Conservation (phyloP, 2,329 filamentous ascomycete genomes). For the Gliomastix tumulicola region DNA sequence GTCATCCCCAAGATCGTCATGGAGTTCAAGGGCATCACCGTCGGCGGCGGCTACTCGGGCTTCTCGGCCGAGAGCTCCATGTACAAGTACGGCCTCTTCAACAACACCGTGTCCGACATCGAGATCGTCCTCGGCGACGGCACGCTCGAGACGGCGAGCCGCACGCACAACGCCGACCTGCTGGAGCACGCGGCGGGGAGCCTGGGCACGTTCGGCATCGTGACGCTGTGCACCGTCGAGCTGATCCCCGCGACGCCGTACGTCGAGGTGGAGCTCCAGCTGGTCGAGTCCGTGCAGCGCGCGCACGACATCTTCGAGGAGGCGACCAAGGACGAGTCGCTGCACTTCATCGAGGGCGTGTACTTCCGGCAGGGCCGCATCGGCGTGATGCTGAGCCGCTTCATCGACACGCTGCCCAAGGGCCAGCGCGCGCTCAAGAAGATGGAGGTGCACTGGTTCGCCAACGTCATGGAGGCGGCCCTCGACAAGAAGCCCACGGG, state of each 20-base stretch:
- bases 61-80: conserved; percentile 49
- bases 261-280: conserved; percentile 41
- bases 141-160: conserved; percentile 37
- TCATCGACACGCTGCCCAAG: conserved; percentile 31
- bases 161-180: conserved; percentile 37
- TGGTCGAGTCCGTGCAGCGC: conserved; percentile 19
- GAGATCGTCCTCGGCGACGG: conserved; percentile 50
- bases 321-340: conserved; percentile 12
- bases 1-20: conserved; percentile 50
- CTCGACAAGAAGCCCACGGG: conserved; percentile 14
- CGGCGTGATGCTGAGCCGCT: conserved; percentile 41
- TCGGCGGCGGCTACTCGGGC: conserved; percentile 49
- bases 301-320: conserved; percentile 28
- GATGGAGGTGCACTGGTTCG: conserved; percentile 21
- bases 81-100: conserved; percentile 51
- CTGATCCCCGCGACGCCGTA: conserved; percentile 38
- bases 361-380: conserved; percentile 38
- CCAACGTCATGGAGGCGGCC: conserved; percentile 16
- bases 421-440: conserved; percentile 32
- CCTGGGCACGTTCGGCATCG: conserved; percentile 49
- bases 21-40: conserved; percentile 54
- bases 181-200: conserved; percentile 46
- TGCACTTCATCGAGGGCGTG: conserved; percentile 53
- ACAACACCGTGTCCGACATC: conserved; percentile 40
- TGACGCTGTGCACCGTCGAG: conserved; percentile 45